phyloP scores from a whole-genome alignment of 805 yeast genomes.

The Sugiyamaella mastotermitis region DNA sequence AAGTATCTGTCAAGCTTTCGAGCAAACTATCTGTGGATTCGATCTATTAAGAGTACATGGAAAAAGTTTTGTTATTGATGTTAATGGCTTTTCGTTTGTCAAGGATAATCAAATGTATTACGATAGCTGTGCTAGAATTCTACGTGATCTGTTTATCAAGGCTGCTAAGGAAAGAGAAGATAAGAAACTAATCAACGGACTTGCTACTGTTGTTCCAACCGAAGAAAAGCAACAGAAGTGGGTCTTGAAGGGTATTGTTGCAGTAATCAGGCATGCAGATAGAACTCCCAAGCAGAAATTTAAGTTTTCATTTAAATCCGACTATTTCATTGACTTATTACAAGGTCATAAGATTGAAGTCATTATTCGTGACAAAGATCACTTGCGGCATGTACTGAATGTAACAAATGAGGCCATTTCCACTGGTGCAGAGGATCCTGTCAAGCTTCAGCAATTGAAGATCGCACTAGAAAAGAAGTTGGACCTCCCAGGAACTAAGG shows the following conservation, averaged over 20 bases:
- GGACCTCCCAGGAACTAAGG: constrained; percentile 91
- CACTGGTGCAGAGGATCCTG: constrained; percentile 73
- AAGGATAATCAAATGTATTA: constrained; percentile 86
- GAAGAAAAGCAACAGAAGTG: constrained; percentile 81
- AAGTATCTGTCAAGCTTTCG: constrained; percentile 66
- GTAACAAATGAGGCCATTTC: constrained; percentile 67
- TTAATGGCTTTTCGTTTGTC: constrained; percentile 95
- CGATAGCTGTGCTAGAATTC: constrained; percentile 71
- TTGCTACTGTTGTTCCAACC: constrained; percentile 34
- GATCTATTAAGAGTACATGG: constrained; percentile 88
- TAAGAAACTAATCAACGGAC: constrained; percentile 36
- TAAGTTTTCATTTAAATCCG: constrained; percentile 88
- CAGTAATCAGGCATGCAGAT: constrained; percentile 94
- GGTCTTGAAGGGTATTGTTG: constrained; percentile 90
- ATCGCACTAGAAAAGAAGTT: constrained; percentile 84
- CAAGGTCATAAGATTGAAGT: constrained; percentile 97
- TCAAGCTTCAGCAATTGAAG: constrained; percentile 68
- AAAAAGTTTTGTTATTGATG: constrained; percentile 88
- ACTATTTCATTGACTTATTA: constrained; percentile 73
- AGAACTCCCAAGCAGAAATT: constrained; percentile 98
- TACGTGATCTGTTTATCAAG: constrained; percentile 66
- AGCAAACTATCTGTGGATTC: constrained; percentile 95
- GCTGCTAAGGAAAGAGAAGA: constrained; percentile 36
- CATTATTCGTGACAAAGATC: constrained; percentile 83
- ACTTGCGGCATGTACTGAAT: constrained; percentile 75